Evolutionary conservation across 371 early-diverging fungal species (phyloP).

Genomic region (Mortierella sp.): DNA sequence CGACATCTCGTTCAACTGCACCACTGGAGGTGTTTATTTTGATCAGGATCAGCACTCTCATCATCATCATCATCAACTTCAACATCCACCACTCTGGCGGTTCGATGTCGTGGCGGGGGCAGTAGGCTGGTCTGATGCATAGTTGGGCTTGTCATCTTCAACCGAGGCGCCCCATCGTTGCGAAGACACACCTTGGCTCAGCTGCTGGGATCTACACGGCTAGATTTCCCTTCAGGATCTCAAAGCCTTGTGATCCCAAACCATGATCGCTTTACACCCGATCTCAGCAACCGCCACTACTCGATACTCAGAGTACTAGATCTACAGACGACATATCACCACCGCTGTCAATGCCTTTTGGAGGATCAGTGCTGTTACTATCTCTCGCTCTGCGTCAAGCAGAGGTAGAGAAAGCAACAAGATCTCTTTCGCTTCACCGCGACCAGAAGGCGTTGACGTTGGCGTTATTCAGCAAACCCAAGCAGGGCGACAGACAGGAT

Average conservation of each 20-base stretch:
- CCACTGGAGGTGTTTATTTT: background rate
- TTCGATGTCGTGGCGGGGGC: background rate
- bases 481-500: background rate
- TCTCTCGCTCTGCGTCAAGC: background rate
- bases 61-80: background rate
- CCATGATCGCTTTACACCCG: background rate
- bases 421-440: background rate
- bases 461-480: too few relatives aligned
- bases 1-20: background rate
- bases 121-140: background rate
- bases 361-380: background rate
- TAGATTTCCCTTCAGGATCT: background rate
- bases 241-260: background rate
- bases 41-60: background rate
- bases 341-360: background rate
- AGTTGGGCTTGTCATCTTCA: background rate
- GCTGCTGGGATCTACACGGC: constrained; percentile 1
- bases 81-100: background rate
- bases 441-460: background rate
- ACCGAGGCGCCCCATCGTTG: background rate
- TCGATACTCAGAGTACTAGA: background rate
- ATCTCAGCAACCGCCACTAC: background rate
- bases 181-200: background rate
- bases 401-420: background rate
- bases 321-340: background rate